phyloP scores from a whole-genome alignment of 139 green algal genomes.

The Coelastrella sp. region DNA sequence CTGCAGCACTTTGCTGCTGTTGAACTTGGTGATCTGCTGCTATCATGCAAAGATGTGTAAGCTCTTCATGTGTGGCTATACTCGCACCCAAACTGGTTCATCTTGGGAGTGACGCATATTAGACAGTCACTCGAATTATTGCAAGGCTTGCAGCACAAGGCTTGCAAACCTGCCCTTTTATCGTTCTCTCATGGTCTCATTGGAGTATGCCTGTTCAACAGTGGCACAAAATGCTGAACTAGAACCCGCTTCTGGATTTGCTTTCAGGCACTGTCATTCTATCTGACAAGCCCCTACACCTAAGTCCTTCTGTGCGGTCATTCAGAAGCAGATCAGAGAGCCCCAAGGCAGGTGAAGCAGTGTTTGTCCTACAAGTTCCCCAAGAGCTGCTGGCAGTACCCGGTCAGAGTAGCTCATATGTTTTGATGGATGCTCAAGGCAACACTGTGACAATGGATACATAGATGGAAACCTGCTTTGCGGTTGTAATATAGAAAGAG shows the following conservation, averaged over 20 bases:
- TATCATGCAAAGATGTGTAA: no score
- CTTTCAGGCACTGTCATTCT: conserved; percentile 71
- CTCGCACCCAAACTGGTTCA: no score
- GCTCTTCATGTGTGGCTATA: no score
- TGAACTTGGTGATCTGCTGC: no score
- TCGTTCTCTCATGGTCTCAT: neutral
- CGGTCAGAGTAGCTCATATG: neutral
- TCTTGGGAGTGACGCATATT: no score
- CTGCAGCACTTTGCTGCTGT: no score
- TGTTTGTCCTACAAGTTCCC: conserved; percentile 59
- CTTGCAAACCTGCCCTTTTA: no score
- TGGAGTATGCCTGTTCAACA: no score
- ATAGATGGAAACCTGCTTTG: neutral
- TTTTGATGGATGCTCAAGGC: neutral
- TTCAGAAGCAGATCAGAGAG: conserved; percentile 54
- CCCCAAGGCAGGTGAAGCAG: conserved; percentile 56
- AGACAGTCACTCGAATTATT: neutral
- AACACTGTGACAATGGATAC: neutral
- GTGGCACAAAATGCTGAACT: no score
- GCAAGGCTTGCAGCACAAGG: neutral
- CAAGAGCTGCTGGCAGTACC: neutral
- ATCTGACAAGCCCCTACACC: conserved; percentile 47
- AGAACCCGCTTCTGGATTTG: no score
- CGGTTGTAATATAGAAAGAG: neutral
- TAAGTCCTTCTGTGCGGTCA: conserved; percentile 37